phyloP scores from a whole-genome alignment of 768 basidiomycete species.

The Omphalotus guepiniiformis region DNA sequence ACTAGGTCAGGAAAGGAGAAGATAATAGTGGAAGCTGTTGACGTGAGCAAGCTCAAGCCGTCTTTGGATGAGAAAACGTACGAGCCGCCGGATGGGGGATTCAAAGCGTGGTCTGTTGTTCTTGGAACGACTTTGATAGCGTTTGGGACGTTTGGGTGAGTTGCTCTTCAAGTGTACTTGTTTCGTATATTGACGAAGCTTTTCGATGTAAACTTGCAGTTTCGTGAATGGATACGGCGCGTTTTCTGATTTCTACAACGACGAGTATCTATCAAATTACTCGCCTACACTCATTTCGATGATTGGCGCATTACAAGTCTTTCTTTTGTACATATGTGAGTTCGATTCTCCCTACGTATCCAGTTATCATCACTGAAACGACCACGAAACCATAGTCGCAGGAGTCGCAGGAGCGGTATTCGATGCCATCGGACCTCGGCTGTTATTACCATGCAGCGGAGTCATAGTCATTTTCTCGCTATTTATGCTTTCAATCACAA shows the following conservation, averaged over 20 bases:
- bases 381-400: conserved; percentile 12
- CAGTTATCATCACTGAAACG: neutral
- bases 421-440: conserved; percentile 17
- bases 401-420: conserved; percentile 20
- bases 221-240: conserved; percentile 29
- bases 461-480: conserved; percentile 17
- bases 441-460: conserved; percentile 21
- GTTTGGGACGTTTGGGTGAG: conserved; percentile 10
- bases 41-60: no score
- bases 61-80: no score
- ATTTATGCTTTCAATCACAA: conserved; percentile 23
- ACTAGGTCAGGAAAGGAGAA: no score
- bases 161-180: neutral
- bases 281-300: conserved; percentile 24
- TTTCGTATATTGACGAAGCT: neutral
- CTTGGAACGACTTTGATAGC: conserved; percentile 4
- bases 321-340: conserved; percentile 19
- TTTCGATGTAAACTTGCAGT: neutral
- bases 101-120: conserved; percentile 3
- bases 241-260: conserved; percentile 30
- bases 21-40: no score
- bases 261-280: conserved; percentile 21
- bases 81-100: conserved; percentile 5
- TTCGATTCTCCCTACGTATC: neutral
- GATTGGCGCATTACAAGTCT: conserved; percentile 27